phyloP scores from a whole-genome alignment of 2,329 filamentous ascomycete genomes.

The Penicillium sp. region DNA sequence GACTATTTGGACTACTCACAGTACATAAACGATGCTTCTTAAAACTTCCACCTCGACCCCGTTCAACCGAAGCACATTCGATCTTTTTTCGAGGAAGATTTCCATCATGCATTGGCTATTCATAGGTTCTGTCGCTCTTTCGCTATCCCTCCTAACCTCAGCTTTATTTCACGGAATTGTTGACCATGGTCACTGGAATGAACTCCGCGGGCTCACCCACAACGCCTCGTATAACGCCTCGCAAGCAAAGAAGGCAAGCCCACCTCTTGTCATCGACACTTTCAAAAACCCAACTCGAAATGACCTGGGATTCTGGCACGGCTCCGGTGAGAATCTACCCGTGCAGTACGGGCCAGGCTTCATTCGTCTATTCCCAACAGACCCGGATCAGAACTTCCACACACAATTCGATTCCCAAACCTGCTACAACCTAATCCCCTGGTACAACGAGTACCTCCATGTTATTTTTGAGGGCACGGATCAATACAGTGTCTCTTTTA shows the following conservation, averaged over 20 bases:
- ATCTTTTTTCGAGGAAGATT: background rate
- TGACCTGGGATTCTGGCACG: slow-evolving; percentile 64
- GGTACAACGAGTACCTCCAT: slow-evolving; percentile 61
- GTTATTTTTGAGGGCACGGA: slow-evolving; percentile 62
- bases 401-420: slow-evolving; percentile 53
- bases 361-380: slow-evolving; percentile 57
- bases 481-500: slow-evolving; percentile 63
- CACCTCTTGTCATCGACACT: slow-evolving; percentile 55
- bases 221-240: background rate
- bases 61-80: background rate
- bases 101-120: slow-evolving; percentile 9
- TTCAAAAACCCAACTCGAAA: slow-evolving; percentile 57
- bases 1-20: background rate
- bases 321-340: slow-evolving; percentile 59
- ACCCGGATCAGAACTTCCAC: slow-evolving; percentile 62
- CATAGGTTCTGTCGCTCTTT: background rate
- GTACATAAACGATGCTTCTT: background rate
- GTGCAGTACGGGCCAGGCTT: slow-evolving; percentile 52
- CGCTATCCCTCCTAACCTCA: slow-evolving; percentile 3
- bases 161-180: slow-evolving; percentile 2
- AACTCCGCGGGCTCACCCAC: slow-evolving; percentile 7
- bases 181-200: slow-evolving; percentile 15
- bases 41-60: background rate
- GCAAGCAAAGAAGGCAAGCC: background rate
- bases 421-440: slow-evolving; percentile 57